Evolutionary conservation across 768 basidiomycete species (phyloP), one percentile per base, ranked within the genome.

Genomic region (Tylopilus sp.): DNA sequence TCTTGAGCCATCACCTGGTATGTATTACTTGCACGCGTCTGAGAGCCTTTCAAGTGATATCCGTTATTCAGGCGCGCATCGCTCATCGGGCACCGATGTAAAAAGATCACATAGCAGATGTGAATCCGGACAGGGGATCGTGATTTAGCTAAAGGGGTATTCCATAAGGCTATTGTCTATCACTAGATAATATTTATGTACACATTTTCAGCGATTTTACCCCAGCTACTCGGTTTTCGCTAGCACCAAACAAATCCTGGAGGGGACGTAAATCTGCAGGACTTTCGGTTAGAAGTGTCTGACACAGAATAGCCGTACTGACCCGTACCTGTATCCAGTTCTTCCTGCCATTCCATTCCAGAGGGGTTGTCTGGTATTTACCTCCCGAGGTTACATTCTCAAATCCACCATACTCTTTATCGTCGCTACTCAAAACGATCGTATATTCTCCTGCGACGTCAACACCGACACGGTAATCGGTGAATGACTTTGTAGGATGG

Each of bases 381-480:
- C 78, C 75, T 33, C 81, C 80, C 35, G 82, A 63, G 42, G 75
- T 73, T 48, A 91, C 79, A 55, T 95, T 89, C 44, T 83, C 86
- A 67, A 93, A 97, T 4, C 97, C 97, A 23, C 94, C 95, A 59
- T 91, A 98, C 40, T 75, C 71, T 66, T 82, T 81, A 67, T 95
- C 91, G 65, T 99, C 97, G 57, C 84, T 92, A 53, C 77, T 84
- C 45, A 99, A 73, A 4, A 91, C 73, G 55, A 92, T 79, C 44
- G 72, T 75, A 70, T 98, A 98, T 69, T 94, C 84, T 10, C 97
- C 97, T 23, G 88, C 71, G 44, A 70, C 79, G 31, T 98, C 86
- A 20, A 95, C 82, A 6, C 97, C 97, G 46, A 98, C 85, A 42
- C 94, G 84, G 71, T 98, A 99, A 69, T 98, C 93, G 40, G 85